These are phyloP conservation scores for Syzygium malaccense DNA, from an alignment of 441 rosid genomes.

Conservation along the genomic window DNA sequence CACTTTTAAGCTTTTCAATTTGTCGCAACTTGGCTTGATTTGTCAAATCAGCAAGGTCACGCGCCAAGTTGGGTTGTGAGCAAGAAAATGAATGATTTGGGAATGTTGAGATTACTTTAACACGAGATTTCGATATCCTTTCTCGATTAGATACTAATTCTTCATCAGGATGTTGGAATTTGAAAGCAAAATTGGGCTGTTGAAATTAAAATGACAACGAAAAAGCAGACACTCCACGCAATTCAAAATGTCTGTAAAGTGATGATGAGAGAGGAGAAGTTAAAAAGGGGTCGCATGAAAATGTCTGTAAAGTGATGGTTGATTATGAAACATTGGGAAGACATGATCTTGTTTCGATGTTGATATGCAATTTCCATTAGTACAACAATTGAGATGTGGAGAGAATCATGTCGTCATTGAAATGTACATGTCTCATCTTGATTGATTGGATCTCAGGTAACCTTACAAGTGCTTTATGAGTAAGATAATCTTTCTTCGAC, in stretches of 20 bases:
- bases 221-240: background rate
- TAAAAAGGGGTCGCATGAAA: background rate
- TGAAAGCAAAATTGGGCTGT: background rate
- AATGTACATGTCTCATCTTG: background rate
- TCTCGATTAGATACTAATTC: background rate
- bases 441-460: background rate
- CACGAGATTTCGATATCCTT: background rate
- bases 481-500: background rate
- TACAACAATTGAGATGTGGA: fast-evolving
- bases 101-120: background rate
- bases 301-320: background rate
- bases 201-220: background rate
- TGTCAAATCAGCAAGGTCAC: background rate
- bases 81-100: background rate
- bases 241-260: background rate
- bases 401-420: background rate
- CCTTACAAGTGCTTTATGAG: background rate
- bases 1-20: background rate
- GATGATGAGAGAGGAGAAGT: background rate
- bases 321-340: background rate
- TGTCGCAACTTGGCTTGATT: background rate
- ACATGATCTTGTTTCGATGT: background rate
- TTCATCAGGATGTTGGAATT: background rate
- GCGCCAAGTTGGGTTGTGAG: background rate
- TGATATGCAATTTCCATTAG: fast-evolving